These are phyloP conservation scores for Coemansia sp. DNA, from an alignment of 192 early-diverging fungal genomes.

Conservation along the genomic window DNA sequence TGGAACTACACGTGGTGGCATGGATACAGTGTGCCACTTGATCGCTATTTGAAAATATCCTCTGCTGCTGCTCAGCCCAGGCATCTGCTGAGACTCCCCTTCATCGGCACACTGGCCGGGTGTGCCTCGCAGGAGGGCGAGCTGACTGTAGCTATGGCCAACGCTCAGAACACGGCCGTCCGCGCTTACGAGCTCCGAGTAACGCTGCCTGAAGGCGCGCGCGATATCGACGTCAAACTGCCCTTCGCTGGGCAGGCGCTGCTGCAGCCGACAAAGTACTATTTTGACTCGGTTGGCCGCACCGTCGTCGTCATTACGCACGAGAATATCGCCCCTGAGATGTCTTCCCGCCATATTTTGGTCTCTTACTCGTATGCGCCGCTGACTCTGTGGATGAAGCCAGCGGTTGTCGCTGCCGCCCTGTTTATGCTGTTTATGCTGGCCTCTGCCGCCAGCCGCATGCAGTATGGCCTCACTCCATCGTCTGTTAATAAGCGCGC, in stretches of 20 bases:
- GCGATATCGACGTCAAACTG: constrained; percentile 64
- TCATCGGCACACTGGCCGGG: constrained; percentile 65
- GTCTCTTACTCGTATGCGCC: constrained; percentile 58
- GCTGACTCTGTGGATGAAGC: constrained; percentile 62
- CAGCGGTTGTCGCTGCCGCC: constrained; percentile 55
- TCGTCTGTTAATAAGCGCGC: background rate
- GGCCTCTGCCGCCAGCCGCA: constrained; percentile 58
- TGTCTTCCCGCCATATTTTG: constrained; percentile 57
- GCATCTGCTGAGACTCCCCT: constrained; percentile 70
- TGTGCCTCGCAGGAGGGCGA: constrained; percentile 66
- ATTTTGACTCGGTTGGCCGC: constrained; percentile 92
- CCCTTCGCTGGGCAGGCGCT: constrained; percentile 64
- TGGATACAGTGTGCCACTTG: constrained; percentile 82
- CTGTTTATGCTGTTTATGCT: constrained; percentile 62
- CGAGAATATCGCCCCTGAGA: constrained; percentile 74
- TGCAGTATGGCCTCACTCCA: constrained; percentile 58
- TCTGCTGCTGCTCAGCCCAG: constrained; percentile 27
- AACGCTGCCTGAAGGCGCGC: constrained; percentile 90
- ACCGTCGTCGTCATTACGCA: constrained; percentile 72
- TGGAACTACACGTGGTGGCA: constrained; percentile 97
- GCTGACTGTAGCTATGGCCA: constrained; percentile 75
- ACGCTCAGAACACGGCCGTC: constrained; percentile 62
- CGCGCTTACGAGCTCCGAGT: constrained; percentile 69
- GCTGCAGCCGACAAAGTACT: constrained; percentile 66
- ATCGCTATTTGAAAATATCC: constrained; percentile 63